These are phyloP conservation scores for Podospora australis DNA, from an alignment of 495 filamentous ascomycete species.

Conservation along the genomic window DNA sequence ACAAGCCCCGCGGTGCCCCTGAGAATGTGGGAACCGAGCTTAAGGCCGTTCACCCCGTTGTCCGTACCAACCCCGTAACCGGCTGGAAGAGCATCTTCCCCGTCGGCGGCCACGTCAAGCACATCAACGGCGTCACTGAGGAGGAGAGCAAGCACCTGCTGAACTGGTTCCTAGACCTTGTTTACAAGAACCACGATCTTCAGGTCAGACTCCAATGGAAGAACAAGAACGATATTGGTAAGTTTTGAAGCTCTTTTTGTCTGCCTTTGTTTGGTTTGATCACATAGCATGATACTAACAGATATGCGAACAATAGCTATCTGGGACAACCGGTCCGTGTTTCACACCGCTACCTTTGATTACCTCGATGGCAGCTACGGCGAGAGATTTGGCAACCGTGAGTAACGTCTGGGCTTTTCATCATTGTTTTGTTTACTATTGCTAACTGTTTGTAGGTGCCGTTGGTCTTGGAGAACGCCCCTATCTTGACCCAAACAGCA, in stretches of 20 bases:
- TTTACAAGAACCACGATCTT: slow-evolving; percentile 68
- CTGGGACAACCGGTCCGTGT: slow-evolving; percentile 68
- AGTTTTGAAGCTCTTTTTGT: no score
- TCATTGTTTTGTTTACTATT: no score
- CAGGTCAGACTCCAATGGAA: slow-evolving; percentile 64
- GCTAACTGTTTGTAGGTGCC: no score
- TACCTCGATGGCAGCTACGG: slow-evolving; percentile 49
- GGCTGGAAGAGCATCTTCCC: slow-evolving; percentile 71
- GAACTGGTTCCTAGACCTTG: slow-evolving; percentile 50
- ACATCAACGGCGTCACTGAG: slow-evolving; percentile 59
- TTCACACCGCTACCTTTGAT: slow-evolving; percentile 64
- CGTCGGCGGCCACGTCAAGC: slow-evolving; percentile 52
- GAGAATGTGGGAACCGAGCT: slow-evolving; percentile 58
- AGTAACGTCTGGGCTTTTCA: no score
- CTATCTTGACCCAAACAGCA: slow-evolving; percentile 56
- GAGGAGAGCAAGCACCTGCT: slow-evolving; percentile 56
- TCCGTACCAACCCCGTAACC: slow-evolving; percentile 72
- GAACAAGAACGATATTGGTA: slow-evolving; percentile 53
- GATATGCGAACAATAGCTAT: slow-evolving; percentile 51
- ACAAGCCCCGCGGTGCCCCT: slow-evolving; percentile 52
- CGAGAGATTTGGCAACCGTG: slow-evolving; percentile 53
- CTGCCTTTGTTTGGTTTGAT: background rate
- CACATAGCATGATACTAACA: no score
- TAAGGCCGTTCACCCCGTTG: slow-evolving; percentile 57
- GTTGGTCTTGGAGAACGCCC: slow-evolving; percentile 61